Evolutionary conservation across 2,329 filamentous ascomycete species (phyloP), one percentile per base, ranked within the genome.

Genomic region (Macrophomina tecta): DNA sequence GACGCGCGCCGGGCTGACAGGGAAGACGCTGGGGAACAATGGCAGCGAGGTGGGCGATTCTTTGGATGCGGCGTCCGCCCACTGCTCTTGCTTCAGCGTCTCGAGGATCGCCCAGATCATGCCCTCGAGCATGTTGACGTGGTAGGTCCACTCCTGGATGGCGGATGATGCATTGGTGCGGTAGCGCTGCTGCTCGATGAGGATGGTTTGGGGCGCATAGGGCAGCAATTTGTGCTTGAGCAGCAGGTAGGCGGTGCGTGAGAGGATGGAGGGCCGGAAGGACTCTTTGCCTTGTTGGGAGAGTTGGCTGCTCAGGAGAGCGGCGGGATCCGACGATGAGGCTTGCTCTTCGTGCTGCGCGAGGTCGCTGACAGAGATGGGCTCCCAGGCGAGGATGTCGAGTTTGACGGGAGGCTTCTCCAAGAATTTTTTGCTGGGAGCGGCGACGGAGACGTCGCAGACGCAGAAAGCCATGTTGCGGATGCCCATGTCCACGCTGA

Each of bases 401-500:
- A 67, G 48, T 34, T 51, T 55, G 28, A 67, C 49, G 8, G 7
- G 6, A 2, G 64, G 64, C 5, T n/a, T 52, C 6, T 7, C 7
- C 7, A 8, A 18, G 9, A 18, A 18, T 8, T 9, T n/a, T 6
- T 28, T 66, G 23, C 12, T n/a, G 18, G 14, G 12, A 1, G 9
- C 34, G 5, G 14, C 8, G 7, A 64, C 49, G 2, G 58, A 34
- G 1, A 85, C 73, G 18, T 79, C 73, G 38, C 91, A 77, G 68
- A 92, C 83, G 70, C 90, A 91, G 75, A 88, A 92, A 1, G 91
- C 92, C 4, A 96, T 82, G 75, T 96, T 96, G 51, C 87, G 88
- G 70, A 96, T 91, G 4, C 92, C 92, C 87, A 95, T 90, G 76
- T 96, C 92, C 69, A 96, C 90, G 74, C 91, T 94, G 40, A 95